Evolutionary conservation across 352 stramenopile genomes (phyloP).

Genomic region (Globisporangium alternatum): DNA sequence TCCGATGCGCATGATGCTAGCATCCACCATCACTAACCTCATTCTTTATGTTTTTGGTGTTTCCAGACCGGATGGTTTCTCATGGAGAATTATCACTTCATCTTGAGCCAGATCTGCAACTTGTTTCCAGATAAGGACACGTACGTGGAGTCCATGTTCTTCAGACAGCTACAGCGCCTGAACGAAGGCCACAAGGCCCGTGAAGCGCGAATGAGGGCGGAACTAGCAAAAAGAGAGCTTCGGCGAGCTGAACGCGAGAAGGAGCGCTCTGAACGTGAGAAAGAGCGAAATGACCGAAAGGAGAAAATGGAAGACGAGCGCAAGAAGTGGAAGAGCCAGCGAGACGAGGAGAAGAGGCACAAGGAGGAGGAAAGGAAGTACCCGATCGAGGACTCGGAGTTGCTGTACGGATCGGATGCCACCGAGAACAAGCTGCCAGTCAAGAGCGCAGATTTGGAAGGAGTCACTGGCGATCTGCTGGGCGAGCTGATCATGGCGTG

Average conservation of each 20-base stretch:
- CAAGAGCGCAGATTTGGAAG: slow-evolving; percentile 35
- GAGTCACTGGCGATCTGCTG: slow-evolving; percentile 51
- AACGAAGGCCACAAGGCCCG: slow-evolving; percentile 62
- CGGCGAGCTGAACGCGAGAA: slow-evolving; percentile 58
- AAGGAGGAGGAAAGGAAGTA: slow-evolving; percentile 66
- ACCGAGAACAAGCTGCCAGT: slow-evolving; percentile 36
- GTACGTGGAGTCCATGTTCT: slow-evolving; percentile 85
- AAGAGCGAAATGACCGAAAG: slow-evolving; percentile 46
- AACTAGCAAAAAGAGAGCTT: slow-evolving; percentile 57
- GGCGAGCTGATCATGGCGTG: slow-evolving; percentile 78
- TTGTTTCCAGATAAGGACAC: slow-evolving; percentile 69
- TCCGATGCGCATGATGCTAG: neutral
- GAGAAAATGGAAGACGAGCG: slow-evolving; percentile 45
- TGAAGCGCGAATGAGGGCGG: slow-evolving; percentile 50
- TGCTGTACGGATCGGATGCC: slow-evolving; percentile 43
- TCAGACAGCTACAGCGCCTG: slow-evolving; percentile 76
- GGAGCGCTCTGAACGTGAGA: slow-evolving; percentile 53
- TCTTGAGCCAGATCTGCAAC: slow-evolving; percentile 75
- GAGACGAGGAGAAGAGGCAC: slow-evolving; percentile 58
- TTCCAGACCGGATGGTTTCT: slow-evolving; percentile 77
- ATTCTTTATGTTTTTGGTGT: slow-evolving; percentile 12
- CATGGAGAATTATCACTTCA: slow-evolving; percentile 82
- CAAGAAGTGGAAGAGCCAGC: slow-evolving; percentile 44
- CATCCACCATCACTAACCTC: neutral
- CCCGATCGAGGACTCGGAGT: slow-evolving; percentile 66